Base-by-base conservation (phyloP, 192 early-diverging fungal species). In the Linnemannia hyalina region DNA sequence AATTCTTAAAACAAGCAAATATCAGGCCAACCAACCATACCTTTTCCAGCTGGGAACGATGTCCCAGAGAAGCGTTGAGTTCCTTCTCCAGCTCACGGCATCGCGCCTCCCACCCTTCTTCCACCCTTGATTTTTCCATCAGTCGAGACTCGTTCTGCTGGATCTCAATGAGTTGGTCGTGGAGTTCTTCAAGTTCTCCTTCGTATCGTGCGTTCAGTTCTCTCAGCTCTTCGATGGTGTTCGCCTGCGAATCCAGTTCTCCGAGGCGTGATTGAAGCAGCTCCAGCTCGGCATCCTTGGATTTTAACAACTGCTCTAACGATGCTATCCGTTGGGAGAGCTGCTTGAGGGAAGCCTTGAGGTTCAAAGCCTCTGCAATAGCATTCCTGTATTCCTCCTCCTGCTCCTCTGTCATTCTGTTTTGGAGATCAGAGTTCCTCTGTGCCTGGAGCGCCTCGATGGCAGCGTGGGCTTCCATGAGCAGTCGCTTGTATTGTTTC, bases 401-500 rank as follows among this genome's bases (percentile, higher is more conserved):
- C 65, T 90, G 80, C 26, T 88, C 80, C 23, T 89, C 82, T 20
- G 86, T 74, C 87, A 89, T 90, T 26, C 90, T 88, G 60, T 91
- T 89, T 15, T 75, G 82, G 20, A 84, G 80, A 3, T 87, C 74
- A 68, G 82, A 82, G 26, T 80, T 87, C 52, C 82, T 77, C 80
- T 90, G 88, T 8, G 75, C 69, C 73, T 89, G 88, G 22, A 92
- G 68, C 1, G 86, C 83, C 41, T 89, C 83, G 54, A 91, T 90
- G 36, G 88, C 92, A n/a, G 76, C 80, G 65, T 89, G 82, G 0
- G 89, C 78, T 15, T 93, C 92, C 32, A 75, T 20, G 23, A 91
- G 74, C 52, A 90, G 87, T 32, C 82, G 83, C 44, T 91, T 91
- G 73, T 89, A 90, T 70, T 89, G 80, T 73, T 90, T 91, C 10